Conservation (phyloP, 2,329 filamentous ascomycete genomes). For the Bipolaris gigantea region DNA sequence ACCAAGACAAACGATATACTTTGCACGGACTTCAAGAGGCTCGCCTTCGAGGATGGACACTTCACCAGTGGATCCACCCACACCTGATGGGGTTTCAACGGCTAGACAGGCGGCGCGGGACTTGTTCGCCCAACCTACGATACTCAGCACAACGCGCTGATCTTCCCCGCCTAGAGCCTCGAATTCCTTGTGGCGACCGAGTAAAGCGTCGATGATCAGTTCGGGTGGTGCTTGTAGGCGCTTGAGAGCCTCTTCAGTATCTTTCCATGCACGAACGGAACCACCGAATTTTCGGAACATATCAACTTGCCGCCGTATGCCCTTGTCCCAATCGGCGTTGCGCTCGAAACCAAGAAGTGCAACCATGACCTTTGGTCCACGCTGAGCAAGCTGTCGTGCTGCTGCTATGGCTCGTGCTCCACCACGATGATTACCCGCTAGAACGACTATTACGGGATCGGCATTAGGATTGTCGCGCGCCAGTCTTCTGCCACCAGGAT, state of each 20-base stretch:
- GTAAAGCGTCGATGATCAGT: conserved; percentile 83
- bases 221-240: conserved; percentile 67
- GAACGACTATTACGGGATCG: conserved; percentile 67
- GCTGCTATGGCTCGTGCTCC: conserved; percentile 83
- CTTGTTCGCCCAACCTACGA: conserved; percentile 93
- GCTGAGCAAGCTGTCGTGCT: conserved; percentile 82
- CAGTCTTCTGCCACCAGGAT: conserved; percentile 60
- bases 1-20: conserved; percentile 81
- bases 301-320: conserved; percentile 78
- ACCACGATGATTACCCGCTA: conserved; percentile 95
- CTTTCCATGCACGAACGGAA: conserved; percentile 65
- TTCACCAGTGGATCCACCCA: conserved; percentile 72
- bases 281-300: conserved; percentile 84
- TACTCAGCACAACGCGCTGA: conserved; percentile 80
- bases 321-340: conserved; percentile 76
- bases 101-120: conserved; percentile 80
- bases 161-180: conserved; percentile 83
- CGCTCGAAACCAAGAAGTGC: conserved; percentile 85
- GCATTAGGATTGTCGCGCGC: conserved; percentile 51
- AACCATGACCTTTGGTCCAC: conserved; percentile 77
- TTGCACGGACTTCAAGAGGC: conserved; percentile 76
- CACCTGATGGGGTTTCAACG: conserved; percentile 87
- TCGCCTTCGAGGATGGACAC: conserved; percentile 68
- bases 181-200: conserved; percentile 85
- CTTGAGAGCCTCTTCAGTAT: conserved; percentile 57